Conservation (phyloP, 176 grass and related monocot species). For the Triticum monococcum region DNA sequence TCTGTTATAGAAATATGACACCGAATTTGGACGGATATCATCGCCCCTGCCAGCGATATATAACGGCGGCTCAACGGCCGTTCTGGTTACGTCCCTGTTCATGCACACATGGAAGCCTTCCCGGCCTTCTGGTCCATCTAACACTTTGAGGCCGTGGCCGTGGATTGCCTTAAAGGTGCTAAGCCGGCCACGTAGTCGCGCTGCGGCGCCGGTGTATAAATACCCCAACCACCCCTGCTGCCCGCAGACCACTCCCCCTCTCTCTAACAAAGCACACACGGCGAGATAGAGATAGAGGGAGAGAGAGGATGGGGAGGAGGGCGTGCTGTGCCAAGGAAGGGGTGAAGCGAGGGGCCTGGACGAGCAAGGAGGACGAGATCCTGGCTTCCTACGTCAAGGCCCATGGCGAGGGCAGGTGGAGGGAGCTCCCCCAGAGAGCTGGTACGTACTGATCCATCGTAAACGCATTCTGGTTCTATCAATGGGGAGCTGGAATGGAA, state of each 20-base stretch:
- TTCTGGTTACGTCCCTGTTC: background rate
- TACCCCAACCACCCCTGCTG: background rate
- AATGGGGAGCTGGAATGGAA: background rate
- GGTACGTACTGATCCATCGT: constrained; percentile 23
- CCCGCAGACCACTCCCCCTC: background rate
- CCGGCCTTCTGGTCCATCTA: background rate
- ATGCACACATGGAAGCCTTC: background rate
- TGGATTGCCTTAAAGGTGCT: background rate
- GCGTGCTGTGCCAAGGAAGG: constrained; percentile 77
- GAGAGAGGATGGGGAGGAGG: constrained; percentile 56
- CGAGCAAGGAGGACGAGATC: constrained; percentile 54
- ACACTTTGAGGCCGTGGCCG: background rate
- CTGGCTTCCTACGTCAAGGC: constrained; percentile 61
- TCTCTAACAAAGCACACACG: background rate
- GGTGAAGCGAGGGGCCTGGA: constrained; percentile 72
- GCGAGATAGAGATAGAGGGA: background rate
- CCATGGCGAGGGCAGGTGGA: constrained; percentile 78
- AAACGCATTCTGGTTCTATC: background rate
- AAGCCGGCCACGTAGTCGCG: background rate
- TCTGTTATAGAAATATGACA: background rate
- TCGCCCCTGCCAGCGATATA: background rate
- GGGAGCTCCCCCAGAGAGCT: constrained; percentile 64
- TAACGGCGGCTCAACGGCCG: background rate
- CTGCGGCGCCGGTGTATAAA: constrained; percentile 6
- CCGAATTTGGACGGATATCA: background rate